These are phyloP conservation scores for Scheffersomyces lignicola DNA, from an alignment of 1,139 yeast genomes.

Conservation along the genomic window DNA sequence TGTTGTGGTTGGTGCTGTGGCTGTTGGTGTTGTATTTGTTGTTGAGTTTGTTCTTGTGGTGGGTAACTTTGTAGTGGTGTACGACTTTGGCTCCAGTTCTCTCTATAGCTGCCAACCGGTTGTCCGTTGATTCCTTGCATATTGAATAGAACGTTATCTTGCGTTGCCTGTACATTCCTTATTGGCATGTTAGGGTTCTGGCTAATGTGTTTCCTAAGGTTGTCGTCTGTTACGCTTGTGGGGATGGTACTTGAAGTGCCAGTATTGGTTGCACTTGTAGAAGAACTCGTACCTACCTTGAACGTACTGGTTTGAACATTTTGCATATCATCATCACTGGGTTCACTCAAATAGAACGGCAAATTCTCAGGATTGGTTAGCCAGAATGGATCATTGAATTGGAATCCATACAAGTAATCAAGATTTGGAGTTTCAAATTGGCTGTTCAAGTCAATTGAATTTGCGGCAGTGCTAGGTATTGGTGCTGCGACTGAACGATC, in stretches of 20 bases:
- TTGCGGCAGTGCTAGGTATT: background rate
- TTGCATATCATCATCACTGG: conserved; percentile 26
- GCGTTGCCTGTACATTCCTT: background rate
- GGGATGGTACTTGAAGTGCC: conserved; percentile 2
- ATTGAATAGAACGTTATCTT: background rate
- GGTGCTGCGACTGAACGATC: conserved; percentile 4
- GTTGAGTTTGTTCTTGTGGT: conserved; percentile 9
- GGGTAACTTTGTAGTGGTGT: conserved; percentile 7
- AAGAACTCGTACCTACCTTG: background rate
- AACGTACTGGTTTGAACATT: conserved; percentile 2
- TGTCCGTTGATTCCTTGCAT: background rate
- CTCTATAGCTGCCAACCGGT: conserved; percentile 6
- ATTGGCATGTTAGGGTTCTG: conserved; percentile 1
- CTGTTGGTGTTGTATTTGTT: conserved; percentile 10
- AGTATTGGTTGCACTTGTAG: background rate
- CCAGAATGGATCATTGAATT: conserved; percentile 46
- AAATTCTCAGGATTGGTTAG: conserved; percentile 41
- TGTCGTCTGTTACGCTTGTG: conserved; percentile 2
- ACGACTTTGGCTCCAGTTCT: conserved; percentile 4
- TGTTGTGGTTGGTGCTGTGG: conserved; percentile 7
- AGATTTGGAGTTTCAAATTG: conserved; percentile 9
- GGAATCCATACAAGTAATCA: conserved; percentile 19
- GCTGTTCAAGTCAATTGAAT: conserved; percentile 1
- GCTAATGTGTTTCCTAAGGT: background rate
- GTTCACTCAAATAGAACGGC: conserved; percentile 39